Evolutionary conservation across 305 asterid species (phyloP).

Genomic region (Solanum hybrid): DNA sequence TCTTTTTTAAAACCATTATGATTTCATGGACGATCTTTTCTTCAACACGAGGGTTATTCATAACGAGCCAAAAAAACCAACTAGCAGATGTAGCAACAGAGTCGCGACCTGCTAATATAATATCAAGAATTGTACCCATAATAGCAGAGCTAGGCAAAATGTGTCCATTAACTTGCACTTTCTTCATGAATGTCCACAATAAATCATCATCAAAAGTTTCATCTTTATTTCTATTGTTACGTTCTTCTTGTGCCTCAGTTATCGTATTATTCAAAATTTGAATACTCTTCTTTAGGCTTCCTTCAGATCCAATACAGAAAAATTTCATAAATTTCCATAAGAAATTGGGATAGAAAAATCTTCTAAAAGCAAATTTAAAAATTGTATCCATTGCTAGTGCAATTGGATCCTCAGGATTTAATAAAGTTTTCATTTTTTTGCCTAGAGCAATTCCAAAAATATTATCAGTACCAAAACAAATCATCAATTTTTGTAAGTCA

Average conservation of each 20-base stretch:
- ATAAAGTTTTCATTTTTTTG: background rate
- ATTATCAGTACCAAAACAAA: background rate
- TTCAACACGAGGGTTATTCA: background rate
- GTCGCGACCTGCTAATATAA: background rate
- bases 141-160: background rate
- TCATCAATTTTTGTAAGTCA: background rate
- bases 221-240: background rate
- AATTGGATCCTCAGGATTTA: background rate
- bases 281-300: background rate
- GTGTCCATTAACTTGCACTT: background rate
- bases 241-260: background rate
- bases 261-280: background rate
- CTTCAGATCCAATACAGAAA: background rate
- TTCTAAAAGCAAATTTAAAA: background rate
- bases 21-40: background rate
- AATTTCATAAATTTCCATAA: background rate
- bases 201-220: background rate
- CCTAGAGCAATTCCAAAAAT: background rate
- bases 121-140: background rate
- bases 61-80: slow-evolving; percentile 1
- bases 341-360: background rate
- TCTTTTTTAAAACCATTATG: background rate
- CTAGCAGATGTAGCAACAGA: background rate
- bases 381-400: background rate
- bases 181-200: background rate